These are phyloP conservation scores for Phytophthora citrophthora DNA, from an alignment of 352 stramenopile genomes.

Conservation along the genomic window DNA sequence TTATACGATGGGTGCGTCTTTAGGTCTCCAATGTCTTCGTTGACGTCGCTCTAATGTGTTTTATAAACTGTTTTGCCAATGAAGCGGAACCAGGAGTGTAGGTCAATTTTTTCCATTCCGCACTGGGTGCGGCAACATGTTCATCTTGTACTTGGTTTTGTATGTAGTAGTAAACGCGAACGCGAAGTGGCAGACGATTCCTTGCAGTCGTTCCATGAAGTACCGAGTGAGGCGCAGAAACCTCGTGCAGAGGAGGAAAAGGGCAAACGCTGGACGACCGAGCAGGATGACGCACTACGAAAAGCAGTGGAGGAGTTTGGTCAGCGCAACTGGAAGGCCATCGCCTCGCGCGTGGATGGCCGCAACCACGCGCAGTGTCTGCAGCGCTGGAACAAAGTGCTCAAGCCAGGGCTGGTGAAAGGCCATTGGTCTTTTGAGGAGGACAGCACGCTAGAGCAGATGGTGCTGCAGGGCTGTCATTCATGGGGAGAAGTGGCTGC, in stretches of 20 bases:
- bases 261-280: constrained; percentile 71
- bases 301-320: constrained; percentile 78
- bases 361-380: constrained; percentile 80
- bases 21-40: background rate
- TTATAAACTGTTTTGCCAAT: background rate
- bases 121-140: constrained; percentile 8
- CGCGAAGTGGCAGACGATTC: constrained; percentile 41
- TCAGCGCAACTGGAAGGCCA: constrained; percentile 87
- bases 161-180: constrained; percentile 56
- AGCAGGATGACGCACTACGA: constrained; percentile 80
- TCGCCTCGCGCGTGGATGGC: constrained; percentile 62
- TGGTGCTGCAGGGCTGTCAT: constrained; percentile 77
- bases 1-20: constrained; percentile 17
- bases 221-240: constrained; percentile 61
- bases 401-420: constrained; percentile 92
- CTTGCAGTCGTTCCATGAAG: constrained; percentile 57
- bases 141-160: constrained; percentile 8
- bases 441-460: constrained; percentile 86
- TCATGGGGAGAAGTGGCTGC: constrained; percentile 73
- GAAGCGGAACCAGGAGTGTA: constrained; percentile 32
- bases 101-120: constrained; percentile 15
- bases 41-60: constrained; percentile 4
- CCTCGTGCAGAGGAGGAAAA: constrained; percentile 56
- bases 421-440: constrained; percentile 93
- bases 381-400: constrained; percentile 87